Percentiles rank a stretch among this genome's conserved stretches.
Conservation (phyloP, 352 stramenopile genomes). For the Phytophthora macrochlamydospora region DNA sequence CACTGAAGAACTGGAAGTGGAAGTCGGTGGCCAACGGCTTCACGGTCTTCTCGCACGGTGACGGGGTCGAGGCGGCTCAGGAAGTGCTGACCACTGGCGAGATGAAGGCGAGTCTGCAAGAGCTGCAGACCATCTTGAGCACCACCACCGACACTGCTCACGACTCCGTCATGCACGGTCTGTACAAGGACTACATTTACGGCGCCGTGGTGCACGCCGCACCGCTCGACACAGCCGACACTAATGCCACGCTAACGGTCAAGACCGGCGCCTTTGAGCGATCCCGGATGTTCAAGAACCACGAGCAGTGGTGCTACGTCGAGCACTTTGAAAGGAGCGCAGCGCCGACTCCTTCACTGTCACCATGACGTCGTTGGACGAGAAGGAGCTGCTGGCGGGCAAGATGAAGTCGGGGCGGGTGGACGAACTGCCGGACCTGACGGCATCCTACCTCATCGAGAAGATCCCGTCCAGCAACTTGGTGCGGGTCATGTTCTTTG, state of each 20-base stretch:
- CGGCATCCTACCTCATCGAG: conserved; percentile 39
- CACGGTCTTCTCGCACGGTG: conserved; percentile 39
- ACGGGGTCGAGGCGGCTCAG: conserved; percentile 31
- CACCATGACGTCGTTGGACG: conserved; percentile 36
- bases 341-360: conserved; percentile 30
- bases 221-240: neutral
- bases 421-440: conserved; percentile 42
- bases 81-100: conserved; percentile 36
- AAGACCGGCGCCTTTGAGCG: conserved; percentile 47
- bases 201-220: conserved; percentile 42
- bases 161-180: conserved; percentile 40
- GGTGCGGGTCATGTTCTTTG: conserved; percentile 52
- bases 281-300: conserved; percentile 43
- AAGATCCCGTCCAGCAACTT: conserved; percentile 37
- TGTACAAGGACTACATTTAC: conserved; percentile 61
- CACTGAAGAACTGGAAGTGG: conserved; percentile 39
- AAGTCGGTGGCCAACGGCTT: conserved; percentile 38
- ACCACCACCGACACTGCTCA: conserved; percentile 33
- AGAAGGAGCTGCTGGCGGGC: conserved; percentile 32
- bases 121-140: conserved; percentile 40
- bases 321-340: conserved; percentile 33
- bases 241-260: conserved; percentile 21
- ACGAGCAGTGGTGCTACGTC: conserved; percentile 48
- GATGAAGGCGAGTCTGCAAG: conserved; percentile 45
- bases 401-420: conserved; percentile 53